These are phyloP conservation scores for Glebionis coronaria DNA, from an alignment of 129 eudicot genomes.

Conservation along the genomic window DNA sequence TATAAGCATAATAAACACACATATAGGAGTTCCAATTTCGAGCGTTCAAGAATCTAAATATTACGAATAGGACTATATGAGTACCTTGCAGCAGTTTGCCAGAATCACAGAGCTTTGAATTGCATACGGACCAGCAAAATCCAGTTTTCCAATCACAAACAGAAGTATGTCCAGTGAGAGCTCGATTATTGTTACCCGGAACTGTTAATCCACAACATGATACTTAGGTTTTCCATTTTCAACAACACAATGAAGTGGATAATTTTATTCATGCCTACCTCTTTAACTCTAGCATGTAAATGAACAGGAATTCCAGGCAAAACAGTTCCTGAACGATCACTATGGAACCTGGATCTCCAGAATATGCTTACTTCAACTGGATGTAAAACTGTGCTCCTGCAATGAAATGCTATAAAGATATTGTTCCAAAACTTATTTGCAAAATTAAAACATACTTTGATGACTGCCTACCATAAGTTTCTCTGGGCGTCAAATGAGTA, in stretches of 20 bases:
- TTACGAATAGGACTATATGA: conserved; percentile 15
- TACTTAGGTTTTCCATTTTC: conserved; percentile 12
- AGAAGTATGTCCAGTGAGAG: conserved; percentile 79
- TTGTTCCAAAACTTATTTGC: conserved; percentile 5
- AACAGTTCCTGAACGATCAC: conserved; percentile 38
- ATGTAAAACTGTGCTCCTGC: conserved; percentile 76
- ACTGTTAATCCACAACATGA: conserved; percentile 47
- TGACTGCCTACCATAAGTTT: conserved; percentile 56
- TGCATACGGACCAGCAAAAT: conserved; percentile 94
- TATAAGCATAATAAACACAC: conserved; percentile 2
- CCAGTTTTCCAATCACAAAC: conserved; percentile 68
- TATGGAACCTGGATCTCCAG: conserved; percentile 50
- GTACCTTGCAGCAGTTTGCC: conserved; percentile 96
- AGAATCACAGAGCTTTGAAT: conserved; percentile 61
- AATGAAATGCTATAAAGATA: conserved; percentile 14
- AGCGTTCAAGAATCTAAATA: conserved; percentile 16
- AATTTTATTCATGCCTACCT: conserved; percentile 44
- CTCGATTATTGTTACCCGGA: conserved; percentile 65
- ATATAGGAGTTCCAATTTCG: neutral
- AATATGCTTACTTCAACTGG: conserved; percentile 65
- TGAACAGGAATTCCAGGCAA: conserved; percentile 46
- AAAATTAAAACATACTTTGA: neutral
- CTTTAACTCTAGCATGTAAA: conserved; percentile 59
- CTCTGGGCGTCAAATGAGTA: conserved; percentile 69
- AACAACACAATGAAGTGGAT: conserved; percentile 6